Percentiles rank a stretch among this genome's conserved stretches.
phyloP scores from a whole-genome alignment of 495 filamentous ascomycete species.

The Xylaria flabelliformis region DNA sequence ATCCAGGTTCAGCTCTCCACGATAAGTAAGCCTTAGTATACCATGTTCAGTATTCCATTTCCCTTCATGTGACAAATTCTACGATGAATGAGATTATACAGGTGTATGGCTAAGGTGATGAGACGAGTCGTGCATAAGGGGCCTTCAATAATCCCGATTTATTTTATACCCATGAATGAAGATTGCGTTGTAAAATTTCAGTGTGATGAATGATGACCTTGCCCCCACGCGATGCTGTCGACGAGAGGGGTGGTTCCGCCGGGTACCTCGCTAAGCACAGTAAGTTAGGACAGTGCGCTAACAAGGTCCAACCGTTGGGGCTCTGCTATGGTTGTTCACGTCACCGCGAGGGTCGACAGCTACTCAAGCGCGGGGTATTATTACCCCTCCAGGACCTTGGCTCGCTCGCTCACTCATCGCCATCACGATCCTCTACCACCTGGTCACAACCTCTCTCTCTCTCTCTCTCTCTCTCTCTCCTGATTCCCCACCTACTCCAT shows the following conservation, averaged over 20 bases:
- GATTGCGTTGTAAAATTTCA: constrained; percentile 6
- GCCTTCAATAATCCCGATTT: background rate
- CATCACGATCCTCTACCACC: background rate
- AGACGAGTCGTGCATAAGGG: background rate
- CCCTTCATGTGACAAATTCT: constrained; percentile 10
- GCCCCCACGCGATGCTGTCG: constrained; percentile 2
- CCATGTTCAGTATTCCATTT: background rate
- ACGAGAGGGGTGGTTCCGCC: background rate
- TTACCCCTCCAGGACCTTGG: constrained; percentile 16
- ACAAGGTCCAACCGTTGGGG: background rate
- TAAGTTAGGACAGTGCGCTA: background rate
- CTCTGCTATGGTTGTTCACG: constrained; percentile 11
- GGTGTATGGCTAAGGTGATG: background rate
- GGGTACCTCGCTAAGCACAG: background rate
- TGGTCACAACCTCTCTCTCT: background rate
- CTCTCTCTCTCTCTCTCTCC: background rate
- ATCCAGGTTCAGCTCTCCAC: background rate
- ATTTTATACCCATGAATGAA: background rate
- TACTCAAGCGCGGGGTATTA: constrained; percentile 18
- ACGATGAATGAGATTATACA: background rate
- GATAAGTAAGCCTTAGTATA: constrained; percentile 10
- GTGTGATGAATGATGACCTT: constrained; percentile 3
- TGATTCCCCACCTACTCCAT: constrained; percentile 12
- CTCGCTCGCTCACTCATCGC: constrained; percentile 19
- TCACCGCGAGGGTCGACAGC: constrained; percentile 6